phyloP scores from a whole-genome alignment of 768 basidiomycete species.

The Lactifluus echinatus region DNA sequence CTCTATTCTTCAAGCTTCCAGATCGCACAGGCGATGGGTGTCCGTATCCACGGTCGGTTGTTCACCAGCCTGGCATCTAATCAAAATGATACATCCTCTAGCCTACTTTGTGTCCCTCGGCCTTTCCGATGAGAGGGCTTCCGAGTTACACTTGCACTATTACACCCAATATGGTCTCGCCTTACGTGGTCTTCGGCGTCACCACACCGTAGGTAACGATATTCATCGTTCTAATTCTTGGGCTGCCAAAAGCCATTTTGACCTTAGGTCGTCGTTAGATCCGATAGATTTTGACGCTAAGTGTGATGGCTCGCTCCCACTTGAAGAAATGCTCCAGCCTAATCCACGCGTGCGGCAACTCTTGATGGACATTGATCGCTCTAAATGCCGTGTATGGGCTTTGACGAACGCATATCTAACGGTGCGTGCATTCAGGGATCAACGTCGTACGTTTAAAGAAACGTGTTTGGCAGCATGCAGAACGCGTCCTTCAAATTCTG shows the following conservation, averaged over 20 bases:
- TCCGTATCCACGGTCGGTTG: slow-evolving; percentile 60
- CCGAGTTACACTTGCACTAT: slow-evolving; percentile 59
- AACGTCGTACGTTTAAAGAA: background rate
- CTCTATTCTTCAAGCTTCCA: slow-evolving; percentile 69
- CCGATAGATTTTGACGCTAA: slow-evolving; percentile 76
- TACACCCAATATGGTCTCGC: slow-evolving; percentile 80
- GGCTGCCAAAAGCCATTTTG: background rate
- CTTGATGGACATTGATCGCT: slow-evolving; percentile 69
- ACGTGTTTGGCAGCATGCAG: slow-evolving; percentile 52
- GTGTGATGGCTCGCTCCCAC: slow-evolving; percentile 76
- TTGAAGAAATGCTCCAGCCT: slow-evolving; percentile 70
- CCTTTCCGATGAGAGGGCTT: slow-evolving; percentile 58
- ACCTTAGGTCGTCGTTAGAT: slow-evolving; percentile 39
- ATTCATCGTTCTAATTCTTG: background rate
- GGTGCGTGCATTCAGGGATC: slow-evolving; percentile 32
- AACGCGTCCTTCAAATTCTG: slow-evolving; percentile 68
- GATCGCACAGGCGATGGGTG: slow-evolving; percentile 73
- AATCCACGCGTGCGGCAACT: slow-evolving; percentile 54
- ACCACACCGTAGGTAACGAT: slow-evolving; percentile 62
- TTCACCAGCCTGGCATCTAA: background rate
- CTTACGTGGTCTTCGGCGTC: slow-evolving; percentile 63
- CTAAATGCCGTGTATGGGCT: slow-evolving; percentile 74
- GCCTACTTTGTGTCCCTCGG: slow-evolving; percentile 71
- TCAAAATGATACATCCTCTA: slow-evolving; percentile 23
- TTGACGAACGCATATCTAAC: slow-evolving; percentile 77